Base-by-base conservation (phyloP, 1,284 basidiomycete species). In the Cronartium quercuum region DNA sequence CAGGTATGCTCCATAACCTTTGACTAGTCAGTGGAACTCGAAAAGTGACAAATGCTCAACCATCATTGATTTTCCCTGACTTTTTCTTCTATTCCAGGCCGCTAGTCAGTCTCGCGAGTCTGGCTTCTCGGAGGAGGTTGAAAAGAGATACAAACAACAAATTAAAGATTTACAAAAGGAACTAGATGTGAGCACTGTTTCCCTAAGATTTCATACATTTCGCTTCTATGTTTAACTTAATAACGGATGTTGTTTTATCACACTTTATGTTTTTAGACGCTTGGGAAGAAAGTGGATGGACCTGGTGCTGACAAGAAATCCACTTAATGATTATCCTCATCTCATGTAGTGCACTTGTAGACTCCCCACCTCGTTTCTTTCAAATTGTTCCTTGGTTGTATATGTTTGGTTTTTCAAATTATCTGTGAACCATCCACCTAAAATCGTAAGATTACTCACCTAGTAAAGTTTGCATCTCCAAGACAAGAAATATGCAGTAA, bases 1-100 rank as follows among this genome's bases (percentile, higher is more conserved):
- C 84, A 87, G 78, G 87, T 86, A 78, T 76, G 85, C 15, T 9
- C 24, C 66, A 38, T 68, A 9, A 10, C 37, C 13, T 21, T 38
- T 37, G 47, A 51, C 47, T 15, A 15, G 24, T 5, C 1, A 18
- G 10, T 40, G 35, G 24, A 38, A 51, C 44, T 51, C 13, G 44
- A 21, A 15, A 21, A 13, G 15, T 51, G 13, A 15, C 15, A 51
- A 2, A 51, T 51, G 44, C 35, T 34, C 18, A 44, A 2, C 5
- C 9, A 60, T 24, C 12, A 37, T 55, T 55, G 47, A 9, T 51
- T 29, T 61, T 29, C 29, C 29, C 29, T 2, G 2, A 47, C n/a
- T 61, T 7, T 61, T 7, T 29, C 29, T 13, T 37, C 2, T 0
- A 6, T 61, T 51, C 35, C 62, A 73, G 70, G 63, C 51, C 4